Evolutionary conservation across 805 yeast species (phyloP), one percentile per base, ranked within the genome.

Genomic region (Candida pini): DNA sequence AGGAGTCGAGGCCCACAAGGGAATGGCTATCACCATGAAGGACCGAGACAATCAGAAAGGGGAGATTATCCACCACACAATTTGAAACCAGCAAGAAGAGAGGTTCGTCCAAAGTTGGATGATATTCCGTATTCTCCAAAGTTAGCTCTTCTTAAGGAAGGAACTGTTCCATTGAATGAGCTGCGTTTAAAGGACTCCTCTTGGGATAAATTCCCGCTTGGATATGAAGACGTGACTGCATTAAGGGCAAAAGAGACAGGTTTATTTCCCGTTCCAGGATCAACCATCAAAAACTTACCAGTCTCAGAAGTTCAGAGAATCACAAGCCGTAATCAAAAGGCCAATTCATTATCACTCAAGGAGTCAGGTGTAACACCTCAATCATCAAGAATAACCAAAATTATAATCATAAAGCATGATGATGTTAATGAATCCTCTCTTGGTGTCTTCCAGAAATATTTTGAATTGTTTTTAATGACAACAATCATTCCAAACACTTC

Each of bases 181-280:
- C 54, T 83, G n/a, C 60, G 62, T 31, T 62, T 79, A 9, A 48
- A 59, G 9, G 65, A 63, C 14, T 66, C 85, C 0, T 60, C 66
- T 31, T 86, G 95, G 95, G 92, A 85, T 33, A 62, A 72, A 17
- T 67, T 69, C 22, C 88, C 95, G 1, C 19, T 28, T 1, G 90
- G 86, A 0, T 81, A 81, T 52, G 92, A 84, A 49, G 71, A 73
- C 6, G 77, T 82, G 1, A 71, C 83, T 2, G 82, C 92, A 0
- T 84, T 78, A 41, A 66, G 81, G 40, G 95, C 92, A 5, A 87
- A 86, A 48, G 60, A 82, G 13, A 73, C 86, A 2, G 95, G 95
- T 0, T 56, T 84, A 2, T 87, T 86, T 48, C 86, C 89, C 2
- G 63, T 73, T 13, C 90, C 92, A 1, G 88, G 88, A 26, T 56